These are phyloP conservation scores for Cercospora canescens DNA, from an alignment of 2,329 filamentous ascomycete genomes.

Conservation along the genomic window DNA sequence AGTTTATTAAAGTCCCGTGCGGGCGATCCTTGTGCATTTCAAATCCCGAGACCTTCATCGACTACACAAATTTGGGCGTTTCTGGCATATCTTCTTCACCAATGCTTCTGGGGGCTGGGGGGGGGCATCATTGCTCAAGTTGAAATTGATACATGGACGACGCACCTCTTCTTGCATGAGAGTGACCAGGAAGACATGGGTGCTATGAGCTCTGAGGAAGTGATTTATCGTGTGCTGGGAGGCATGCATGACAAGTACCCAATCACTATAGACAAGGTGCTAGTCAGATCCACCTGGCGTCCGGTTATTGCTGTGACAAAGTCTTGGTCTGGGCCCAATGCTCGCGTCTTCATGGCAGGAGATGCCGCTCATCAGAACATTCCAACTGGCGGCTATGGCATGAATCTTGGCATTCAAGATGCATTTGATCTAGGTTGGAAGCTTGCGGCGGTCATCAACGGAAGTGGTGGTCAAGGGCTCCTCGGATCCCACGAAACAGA, in stretches of 20 bases:
- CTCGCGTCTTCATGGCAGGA: background rate
- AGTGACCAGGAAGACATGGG: background rate
- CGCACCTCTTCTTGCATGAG: background rate
- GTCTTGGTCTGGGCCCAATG: background rate
- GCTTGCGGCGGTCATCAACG: conserved; percentile 22
- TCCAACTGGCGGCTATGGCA: conserved; percentile 48
- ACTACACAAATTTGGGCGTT: background rate
- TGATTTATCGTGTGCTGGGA: background rate
- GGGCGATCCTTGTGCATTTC: background rate
- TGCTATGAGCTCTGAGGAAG: background rate
- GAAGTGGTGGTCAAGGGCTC: conserved; percentile 9
- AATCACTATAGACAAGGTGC: background rate
- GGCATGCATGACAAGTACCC: background rate
- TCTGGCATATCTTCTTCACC: background rate
- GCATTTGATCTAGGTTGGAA: conserved; percentile 23
- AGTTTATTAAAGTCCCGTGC: background rate
- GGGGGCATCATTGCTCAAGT: background rate
- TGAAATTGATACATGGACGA: background rate
- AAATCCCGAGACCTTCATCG: background rate
- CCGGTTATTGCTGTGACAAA: background rate
- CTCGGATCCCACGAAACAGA: background rate
- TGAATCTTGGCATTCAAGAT: conserved; percentile 29
- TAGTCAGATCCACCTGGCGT: background rate
- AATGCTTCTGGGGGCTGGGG: background rate
- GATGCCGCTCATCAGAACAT: conserved; percentile 3